Percentiles rank a stretch among this genome's conserved stretches.
Conservation (phyloP, 1,284 basidiomycete species). For the Tilletia indica region DNA sequence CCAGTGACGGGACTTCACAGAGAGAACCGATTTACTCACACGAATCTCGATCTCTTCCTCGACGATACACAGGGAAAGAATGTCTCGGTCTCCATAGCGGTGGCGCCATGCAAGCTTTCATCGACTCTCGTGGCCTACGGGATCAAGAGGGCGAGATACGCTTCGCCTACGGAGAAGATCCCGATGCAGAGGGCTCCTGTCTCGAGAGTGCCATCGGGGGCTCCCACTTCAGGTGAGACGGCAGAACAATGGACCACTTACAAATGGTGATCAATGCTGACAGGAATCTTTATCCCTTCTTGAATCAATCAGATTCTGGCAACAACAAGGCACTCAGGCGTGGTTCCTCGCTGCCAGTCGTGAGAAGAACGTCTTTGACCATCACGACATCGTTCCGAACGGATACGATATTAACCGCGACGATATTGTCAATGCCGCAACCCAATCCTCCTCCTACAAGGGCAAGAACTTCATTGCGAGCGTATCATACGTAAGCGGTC, state of each 20-base stretch:
- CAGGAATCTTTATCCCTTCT: background rate
- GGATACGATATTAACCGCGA: constrained; percentile 61
- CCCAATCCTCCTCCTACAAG: background rate
- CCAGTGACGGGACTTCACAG: background rate
- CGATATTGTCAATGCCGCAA: background rate
- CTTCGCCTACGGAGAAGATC: constrained; percentile 62
- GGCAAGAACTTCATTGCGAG: constrained; percentile 60
- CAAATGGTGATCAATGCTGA: background rate
- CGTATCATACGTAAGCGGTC: constrained; percentile 61
- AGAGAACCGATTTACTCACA: background rate
- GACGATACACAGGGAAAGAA: constrained; percentile 58
- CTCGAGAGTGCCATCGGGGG: constrained; percentile 37
- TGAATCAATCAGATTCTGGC: constrained; percentile 28
- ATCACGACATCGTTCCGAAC: constrained; percentile 66
- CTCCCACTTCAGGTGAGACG: constrained; percentile 14
- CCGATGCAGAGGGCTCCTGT: constrained; percentile 2
- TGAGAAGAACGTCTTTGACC: constrained; percentile 64
- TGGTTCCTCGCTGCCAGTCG: constrained; percentile 41
- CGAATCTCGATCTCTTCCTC: too few relatives aligned
- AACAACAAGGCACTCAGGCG: constrained; percentile 14
- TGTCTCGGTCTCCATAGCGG: constrained; percentile 68
- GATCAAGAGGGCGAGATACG: constrained; percentile 60
- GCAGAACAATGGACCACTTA: too few relatives aligned
- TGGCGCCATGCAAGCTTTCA: constrained; percentile 67
- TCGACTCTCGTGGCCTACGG: constrained; percentile 63